Evolutionary conservation across 1,284 basidiomycete genomes (phyloP), one percentile per base, ranked within the genome.

Genomic region (Serendipita sp.): DNA sequence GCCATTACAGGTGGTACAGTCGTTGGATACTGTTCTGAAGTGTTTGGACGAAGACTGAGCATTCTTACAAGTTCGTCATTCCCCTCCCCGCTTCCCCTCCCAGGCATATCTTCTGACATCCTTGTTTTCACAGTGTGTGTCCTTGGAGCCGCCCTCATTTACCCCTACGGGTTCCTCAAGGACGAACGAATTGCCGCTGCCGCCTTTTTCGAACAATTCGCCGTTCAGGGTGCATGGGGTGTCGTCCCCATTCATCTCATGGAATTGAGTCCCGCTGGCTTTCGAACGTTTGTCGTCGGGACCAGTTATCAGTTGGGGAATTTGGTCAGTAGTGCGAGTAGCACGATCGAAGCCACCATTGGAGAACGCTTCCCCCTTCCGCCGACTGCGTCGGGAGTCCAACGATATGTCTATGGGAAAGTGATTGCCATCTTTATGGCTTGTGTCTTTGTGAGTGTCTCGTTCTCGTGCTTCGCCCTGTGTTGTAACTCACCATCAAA

Each of bases 221-320:
- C 88, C 61, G 87, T 92, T 3, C 90, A 93, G 71, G 87, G 87
- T 2, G 87, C 87, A 17, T 88, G 85, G 86, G 88, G 87, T 69
- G 84, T 88, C 10, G 86, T 91, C 67, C 90, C 90, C 1, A 90
- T 93, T 69, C 85, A 88, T 71, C 78, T 96, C n/a, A 81, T 86
- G 2, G 95, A 98, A 74, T 85, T 94, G 74, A 87, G 90, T 0
- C 92, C 93, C 0, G 85, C 93, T 0, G 92, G 91, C 0, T 98
- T 96, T 81, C 81, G 94, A 62, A 91, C 93, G 5, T 89, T 91
- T 0, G 97, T 95, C 79, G 87, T 88, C 22, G 94, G 94, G 67
- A 82, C 95, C 0, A 86, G 89, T 0, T 98, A 95, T 75, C 93
- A 96, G 70, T 71, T 92, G 47, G 87, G 89, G 64, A 88, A 88